A percentile compares a stretch with the other conserved stretches of the same genome.
Evolutionary conservation across 2,329 filamentous ascomycete genomes (phyloP).

Genomic region (Podosphaera xanthii): DNA sequence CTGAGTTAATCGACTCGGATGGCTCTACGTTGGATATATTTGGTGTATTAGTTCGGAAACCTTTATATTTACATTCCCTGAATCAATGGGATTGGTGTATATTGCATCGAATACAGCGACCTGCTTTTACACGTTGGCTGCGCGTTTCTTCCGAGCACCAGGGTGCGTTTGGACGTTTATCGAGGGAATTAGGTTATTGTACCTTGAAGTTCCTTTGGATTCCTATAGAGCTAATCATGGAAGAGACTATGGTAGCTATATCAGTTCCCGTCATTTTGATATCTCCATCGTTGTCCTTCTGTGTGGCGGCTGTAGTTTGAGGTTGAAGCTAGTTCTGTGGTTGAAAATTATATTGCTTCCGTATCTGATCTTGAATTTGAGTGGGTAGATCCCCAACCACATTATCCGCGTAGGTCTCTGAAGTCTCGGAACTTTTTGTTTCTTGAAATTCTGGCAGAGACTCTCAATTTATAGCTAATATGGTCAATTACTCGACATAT

Average conservation of each 20-base stretch:
- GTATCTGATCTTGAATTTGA: conserved; percentile 2
- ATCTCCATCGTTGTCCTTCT: neutral
- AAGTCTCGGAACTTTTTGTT: no score
- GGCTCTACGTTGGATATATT: neutral
- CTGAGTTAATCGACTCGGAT: neutral
- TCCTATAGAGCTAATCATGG: neutral
- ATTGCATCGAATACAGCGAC: neutral
- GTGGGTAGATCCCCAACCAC: neutral
- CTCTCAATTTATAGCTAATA: no score
- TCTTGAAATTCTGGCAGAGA: no score
- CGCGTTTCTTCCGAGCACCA: neutral
- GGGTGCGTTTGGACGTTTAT: neutral
- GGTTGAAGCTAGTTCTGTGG: neutral
- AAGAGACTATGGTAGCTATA: neutral
- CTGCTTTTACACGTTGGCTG: neutral
- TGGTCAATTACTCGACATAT: no score
- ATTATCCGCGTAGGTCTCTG: neutral
- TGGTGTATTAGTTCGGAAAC: neutral
- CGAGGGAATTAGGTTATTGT: neutral
- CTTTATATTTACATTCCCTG: neutral
- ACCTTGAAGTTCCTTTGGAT: neutral
- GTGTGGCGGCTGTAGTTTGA: neutral
- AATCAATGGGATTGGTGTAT: neutral
- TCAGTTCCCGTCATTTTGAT: neutral
- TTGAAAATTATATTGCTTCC: neutral